A percentile compares a stretch with the other conserved stretches of the same genome.
Evolutionary conservation across 176 grass and related monocot genomes (phyloP).

Genomic region (Oryza brachyantha): DNA sequence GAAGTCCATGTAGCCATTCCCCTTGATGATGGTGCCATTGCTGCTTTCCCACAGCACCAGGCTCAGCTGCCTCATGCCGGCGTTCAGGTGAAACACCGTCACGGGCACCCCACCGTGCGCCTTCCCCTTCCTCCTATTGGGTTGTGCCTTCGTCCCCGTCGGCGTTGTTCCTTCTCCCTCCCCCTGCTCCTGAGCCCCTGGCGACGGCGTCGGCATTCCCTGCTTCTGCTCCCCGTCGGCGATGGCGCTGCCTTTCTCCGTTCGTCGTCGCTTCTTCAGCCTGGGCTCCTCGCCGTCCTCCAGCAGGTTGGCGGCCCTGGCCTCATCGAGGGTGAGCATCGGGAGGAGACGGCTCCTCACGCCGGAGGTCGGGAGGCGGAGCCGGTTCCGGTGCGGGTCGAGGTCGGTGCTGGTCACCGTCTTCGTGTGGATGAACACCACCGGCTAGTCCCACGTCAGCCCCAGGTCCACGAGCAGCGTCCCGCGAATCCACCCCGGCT

Average conservation of each 20-base stretch:
- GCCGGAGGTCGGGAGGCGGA: constrained; percentile 15
- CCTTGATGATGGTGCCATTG: constrained; percentile 23
- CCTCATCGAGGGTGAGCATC: constrained; percentile 11
- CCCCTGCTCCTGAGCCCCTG: neutral
- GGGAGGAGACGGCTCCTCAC: neutral
- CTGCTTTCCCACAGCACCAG: constrained; percentile 27
- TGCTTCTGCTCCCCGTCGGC: neutral
- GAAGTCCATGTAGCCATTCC: constrained; percentile 15
- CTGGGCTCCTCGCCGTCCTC: no score
- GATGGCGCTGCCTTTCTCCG: neutral
- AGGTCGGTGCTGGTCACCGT: no score
- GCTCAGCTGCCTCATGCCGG: neutral
- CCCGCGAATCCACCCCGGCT: constrained; percentile 24
- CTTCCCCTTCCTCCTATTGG: constrained; percentile 8
- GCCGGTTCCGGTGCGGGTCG: constrained; percentile 30
- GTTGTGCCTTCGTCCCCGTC: neutral
- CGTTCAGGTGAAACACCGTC: neutral
- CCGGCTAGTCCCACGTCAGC: neutral
- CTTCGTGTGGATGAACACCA: constrained; percentile 29
- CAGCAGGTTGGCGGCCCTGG: constrained; percentile 20
- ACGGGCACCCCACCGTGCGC: constrained; percentile 27
- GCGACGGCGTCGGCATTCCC: no score
- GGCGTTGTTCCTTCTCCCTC: no score
- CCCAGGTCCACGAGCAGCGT: neutral
- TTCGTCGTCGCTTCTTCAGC: neutral